Evolutionary conservation across 257 asterid genomes (phyloP).

Genomic region (Ajuga chamaepitys): DNA sequence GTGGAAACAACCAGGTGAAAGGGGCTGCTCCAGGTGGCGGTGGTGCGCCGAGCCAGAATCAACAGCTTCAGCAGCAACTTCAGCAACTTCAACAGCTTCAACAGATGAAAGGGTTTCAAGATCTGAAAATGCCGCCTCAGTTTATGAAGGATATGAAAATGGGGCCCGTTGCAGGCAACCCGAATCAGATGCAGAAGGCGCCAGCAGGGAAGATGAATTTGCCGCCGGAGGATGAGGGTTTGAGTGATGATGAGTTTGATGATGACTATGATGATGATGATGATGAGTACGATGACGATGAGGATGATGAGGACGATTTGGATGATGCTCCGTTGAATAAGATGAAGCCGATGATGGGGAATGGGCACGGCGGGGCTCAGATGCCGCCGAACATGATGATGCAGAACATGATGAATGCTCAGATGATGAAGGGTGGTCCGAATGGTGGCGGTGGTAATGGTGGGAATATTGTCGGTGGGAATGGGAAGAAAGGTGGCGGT

Average conservation of each 20-base stretch:
- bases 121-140: conserved; percentile 50
- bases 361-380: conserved; percentile 22
- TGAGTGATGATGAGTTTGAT: conserved; percentile 32
- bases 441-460: conserved; percentile 22
- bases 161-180: conserved; percentile 20
- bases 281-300: conserved; percentile 22
- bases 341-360: conserved; percentile 46
- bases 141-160: conserved; percentile 38
- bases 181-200: conserved; percentile 21
- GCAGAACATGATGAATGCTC: conserved; percentile 35
- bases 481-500: conserved; percentile 30
- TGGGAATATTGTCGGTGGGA: conserved; percentile 13
- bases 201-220: background rate
- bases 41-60: conserved; percentile 12
- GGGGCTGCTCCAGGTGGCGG: conserved; percentile 13
- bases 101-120: conserved; percentile 47
- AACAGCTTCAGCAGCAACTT: conserved; percentile 26
- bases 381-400: conserved; percentile 42
- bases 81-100: conserved; percentile 40
- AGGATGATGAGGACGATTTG: conserved; percentile 25
- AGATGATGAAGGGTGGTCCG: conserved; percentile 37
- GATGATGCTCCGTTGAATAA: conserved; percentile 35
- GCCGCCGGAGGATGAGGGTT: conserved; percentile 46
- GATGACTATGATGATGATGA: conserved; percentile 11
- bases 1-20: conserved; percentile 23